phyloP scores from a whole-genome alignment of 176 grass and related monocot species.

The Eleusine indica region DNA sequence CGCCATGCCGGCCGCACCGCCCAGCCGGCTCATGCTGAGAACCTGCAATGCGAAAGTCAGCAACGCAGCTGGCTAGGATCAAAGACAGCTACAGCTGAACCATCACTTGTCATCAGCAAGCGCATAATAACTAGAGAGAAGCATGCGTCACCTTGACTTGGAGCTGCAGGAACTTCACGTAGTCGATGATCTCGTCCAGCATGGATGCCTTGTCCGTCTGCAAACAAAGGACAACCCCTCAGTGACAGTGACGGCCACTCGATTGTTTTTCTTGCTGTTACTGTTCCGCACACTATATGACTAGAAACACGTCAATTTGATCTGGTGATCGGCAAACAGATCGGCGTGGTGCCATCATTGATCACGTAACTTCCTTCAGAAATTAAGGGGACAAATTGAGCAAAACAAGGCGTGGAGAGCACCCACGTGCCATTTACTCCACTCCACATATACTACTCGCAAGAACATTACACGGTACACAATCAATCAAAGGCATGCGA shows the following conservation, averaged over 20 bases:
- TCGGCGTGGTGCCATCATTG: slow-evolving; percentile 15
- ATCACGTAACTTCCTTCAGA: neutral
- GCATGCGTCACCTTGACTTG: slow-evolving; percentile 55
- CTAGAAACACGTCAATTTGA: no score
- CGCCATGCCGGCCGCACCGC: slow-evolving; percentile 74
- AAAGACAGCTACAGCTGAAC: neutral
- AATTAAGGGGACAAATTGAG: neutral
- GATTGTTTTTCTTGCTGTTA: neutral
- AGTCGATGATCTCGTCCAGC: slow-evolving; percentile 98
- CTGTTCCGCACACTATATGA: neutral
- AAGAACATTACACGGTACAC: no score
- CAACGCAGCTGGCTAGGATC: neutral
- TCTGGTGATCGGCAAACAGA: neutral
- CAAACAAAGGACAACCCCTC: slow-evolving; percentile 28
- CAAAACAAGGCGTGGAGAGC: slow-evolving; percentile 9
- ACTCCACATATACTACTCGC: neutral
- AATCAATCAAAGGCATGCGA: no score
- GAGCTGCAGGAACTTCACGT: slow-evolving; percentile 85
- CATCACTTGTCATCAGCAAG: neutral
- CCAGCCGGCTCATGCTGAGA: slow-evolving; percentile 88
- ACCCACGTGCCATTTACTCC: slow-evolving; percentile 17
- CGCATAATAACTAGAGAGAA: neutral
- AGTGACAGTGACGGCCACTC: neutral
- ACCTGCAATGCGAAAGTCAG: slow-evolving; percentile 50
- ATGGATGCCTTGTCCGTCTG: slow-evolving; percentile 92